Percentiles rank a stretch among this genome's conserved stretches.
Evolutionary conservation across 805 yeast species (phyloP).

Genomic region (Pichia cabralensis): DNA sequence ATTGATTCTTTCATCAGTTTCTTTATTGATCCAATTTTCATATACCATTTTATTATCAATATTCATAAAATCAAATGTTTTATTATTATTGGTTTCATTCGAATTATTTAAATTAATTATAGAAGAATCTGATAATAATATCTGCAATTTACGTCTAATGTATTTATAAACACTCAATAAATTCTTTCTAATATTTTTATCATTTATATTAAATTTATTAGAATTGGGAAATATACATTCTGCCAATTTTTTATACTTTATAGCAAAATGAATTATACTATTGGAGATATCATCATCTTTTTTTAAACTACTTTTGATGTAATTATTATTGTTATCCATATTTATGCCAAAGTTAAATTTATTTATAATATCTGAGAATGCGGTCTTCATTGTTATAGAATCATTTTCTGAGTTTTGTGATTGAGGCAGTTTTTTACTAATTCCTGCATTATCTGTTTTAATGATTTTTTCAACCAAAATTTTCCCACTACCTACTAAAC

Average conservation of each 20-base stretch:
- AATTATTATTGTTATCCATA: too few relatives aligned
- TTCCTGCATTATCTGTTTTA: too few relatives aligned
- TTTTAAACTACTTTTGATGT: too few relatives aligned
- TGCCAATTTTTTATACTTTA: slow-evolving; percentile 52
- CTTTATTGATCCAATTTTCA: slow-evolving; percentile 1
- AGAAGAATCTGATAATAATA: too few relatives aligned
- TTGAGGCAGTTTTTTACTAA: too few relatives aligned
- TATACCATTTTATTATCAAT: slow-evolving; percentile 2
- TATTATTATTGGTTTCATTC: background rate
- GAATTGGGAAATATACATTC: slow-evolving; percentile 40
- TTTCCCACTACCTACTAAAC: slow-evolving; percentile 5
- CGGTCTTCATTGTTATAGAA: too few relatives aligned
- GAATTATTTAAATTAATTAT: too few relatives aligned
- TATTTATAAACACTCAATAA: slow-evolving; percentile 21
- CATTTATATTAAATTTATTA: slow-evolving; percentile 10
- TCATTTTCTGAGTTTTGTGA: too few relatives aligned
- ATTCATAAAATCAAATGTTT: background rate
- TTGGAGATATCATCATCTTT: background rate
- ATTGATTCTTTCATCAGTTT: slow-evolving; percentile 13
- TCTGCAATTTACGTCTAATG: slow-evolving; percentile 7
- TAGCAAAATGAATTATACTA: slow-evolving; percentile 53
- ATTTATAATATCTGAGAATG: too few relatives aligned
- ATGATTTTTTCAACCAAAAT: slow-evolving; percentile 25
- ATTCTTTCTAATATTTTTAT: slow-evolving; percentile 13
- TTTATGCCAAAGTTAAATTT: too few relatives aligned